These are phyloP conservation scores for Claviceps quebecensis DNA, from an alignment of 2,329 filamentous ascomycete genomes.

Conservation along the genomic window DNA sequence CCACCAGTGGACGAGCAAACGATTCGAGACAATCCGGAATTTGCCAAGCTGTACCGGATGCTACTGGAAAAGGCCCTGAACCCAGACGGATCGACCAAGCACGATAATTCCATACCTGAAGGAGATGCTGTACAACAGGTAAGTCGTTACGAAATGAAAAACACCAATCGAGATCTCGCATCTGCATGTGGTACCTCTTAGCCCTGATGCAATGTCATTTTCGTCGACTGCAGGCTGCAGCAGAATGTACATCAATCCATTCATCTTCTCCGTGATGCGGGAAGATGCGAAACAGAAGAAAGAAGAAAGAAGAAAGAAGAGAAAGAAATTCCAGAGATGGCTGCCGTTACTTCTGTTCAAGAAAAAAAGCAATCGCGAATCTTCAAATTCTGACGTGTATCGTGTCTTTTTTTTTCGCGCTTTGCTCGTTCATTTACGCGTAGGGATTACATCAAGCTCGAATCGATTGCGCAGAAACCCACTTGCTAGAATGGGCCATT, in stretches of 20 bases:
- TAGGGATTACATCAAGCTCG: conserved; percentile 38
- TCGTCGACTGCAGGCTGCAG: background rate
- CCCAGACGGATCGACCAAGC: conserved; percentile 41
- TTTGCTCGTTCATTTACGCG: background rate
- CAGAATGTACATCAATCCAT: background rate
- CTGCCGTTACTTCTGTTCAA: background rate
- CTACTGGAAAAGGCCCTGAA: conserved; percentile 41
- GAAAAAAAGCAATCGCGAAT: background rate
- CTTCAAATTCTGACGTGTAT: background rate
- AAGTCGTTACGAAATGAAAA: conserved; percentile 4
- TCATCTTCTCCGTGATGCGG: background rate
- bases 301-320: background rate
- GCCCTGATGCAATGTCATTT: background rate
- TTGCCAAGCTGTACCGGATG: conserved; percentile 42
- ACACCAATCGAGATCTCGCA: too few species aligned
- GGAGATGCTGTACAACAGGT: conserved; percentile 37
- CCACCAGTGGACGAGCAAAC: conserved; percentile 43
- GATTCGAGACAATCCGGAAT: conserved; percentile 43
- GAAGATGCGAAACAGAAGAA: background rate
- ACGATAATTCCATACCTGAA: conserved; percentile 35
- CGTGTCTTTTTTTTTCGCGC: background rate
- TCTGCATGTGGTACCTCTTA: background rate
- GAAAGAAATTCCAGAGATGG: background rate
- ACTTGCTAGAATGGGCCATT: conserved; percentile 38
- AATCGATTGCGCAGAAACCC: conserved; percentile 31